phyloP scores from a whole-genome alignment of 2,329 filamentous ascomycete species.

The Apiospora saccharicola region DNA sequence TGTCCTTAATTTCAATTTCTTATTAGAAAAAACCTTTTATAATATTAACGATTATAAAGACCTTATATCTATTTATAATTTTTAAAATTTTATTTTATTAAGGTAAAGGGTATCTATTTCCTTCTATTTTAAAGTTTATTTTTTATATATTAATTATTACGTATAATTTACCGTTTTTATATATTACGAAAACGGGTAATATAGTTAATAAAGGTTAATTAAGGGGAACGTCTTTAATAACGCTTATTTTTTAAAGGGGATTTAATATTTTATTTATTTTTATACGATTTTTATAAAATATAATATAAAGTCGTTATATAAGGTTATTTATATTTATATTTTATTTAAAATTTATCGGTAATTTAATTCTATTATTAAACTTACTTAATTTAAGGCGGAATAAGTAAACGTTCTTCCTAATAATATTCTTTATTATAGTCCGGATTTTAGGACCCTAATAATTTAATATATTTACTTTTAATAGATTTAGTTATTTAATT shows the following conservation, averaged over 20 bases:
- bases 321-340: not conserved
- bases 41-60: not conserved
- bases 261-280: not conserved
- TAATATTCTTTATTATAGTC: not conserved
- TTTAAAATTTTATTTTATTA: not conserved
- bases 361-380: not conserved
- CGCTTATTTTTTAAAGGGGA: not conserved
- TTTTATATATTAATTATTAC: not conserved
- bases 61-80: not conserved
- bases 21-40: not conserved
- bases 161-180: not conserved
- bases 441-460: not conserved
- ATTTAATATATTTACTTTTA: not conserved
- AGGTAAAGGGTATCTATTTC: not conserved
- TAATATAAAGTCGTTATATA: not conserved
- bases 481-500: not conserved
- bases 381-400: not conserved
- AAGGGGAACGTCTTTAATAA: not conserved
- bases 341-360: not conserved
- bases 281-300: not conserved
- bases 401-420: not conserved
- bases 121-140: not conserved
- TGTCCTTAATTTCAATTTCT: not conserved
- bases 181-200: not conserved
- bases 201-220: too few relatives aligned